phyloP scores from a whole-genome alignment of 306 rosid genomes.

The Dalbergia cultrata region DNA sequence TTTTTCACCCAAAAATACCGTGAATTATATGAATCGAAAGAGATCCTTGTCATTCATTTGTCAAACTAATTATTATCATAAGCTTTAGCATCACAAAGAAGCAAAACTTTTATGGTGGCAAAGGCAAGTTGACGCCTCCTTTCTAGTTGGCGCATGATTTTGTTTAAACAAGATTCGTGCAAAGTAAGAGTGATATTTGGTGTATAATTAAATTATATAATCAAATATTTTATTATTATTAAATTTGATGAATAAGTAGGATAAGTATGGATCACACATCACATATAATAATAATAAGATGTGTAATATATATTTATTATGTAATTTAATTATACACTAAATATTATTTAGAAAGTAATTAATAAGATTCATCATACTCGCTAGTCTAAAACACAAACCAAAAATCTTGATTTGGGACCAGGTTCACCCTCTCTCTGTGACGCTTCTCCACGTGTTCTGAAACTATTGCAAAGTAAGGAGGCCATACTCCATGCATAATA shows the following conservation, averaged over 20 bases:
- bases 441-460: conserved; percentile 46
- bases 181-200: too few relatives aligned
- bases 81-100: conserved; percentile 25
- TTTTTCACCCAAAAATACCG: too few relatives aligned
- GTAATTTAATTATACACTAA: too few relatives aligned
- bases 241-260: too few relatives aligned
- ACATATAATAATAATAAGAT: too few relatives aligned
- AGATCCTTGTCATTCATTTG: background rate
- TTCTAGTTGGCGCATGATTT: conserved; percentile 12
- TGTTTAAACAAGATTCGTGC: too few relatives aligned
- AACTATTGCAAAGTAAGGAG: conserved; percentile 14
- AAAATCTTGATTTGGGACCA: conserved; percentile 25
- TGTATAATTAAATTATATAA: too few relatives aligned
- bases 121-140: background rate
- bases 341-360: too few relatives aligned
- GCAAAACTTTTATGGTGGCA: conserved; percentile 37
- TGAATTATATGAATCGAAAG: background rate
- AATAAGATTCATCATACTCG: background rate
- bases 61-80: background rate
- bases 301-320: too few relatives aligned
- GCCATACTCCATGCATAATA: conserved; percentile 42
- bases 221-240: too few relatives aligned
- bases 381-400: background rate
- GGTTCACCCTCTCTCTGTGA: conserved; percentile 26
- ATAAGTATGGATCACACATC: too few relatives aligned